Conservation (phyloP, 2,329 filamentous ascomycete genomes). For the Clarireedia homoeocarpa region DNA sequence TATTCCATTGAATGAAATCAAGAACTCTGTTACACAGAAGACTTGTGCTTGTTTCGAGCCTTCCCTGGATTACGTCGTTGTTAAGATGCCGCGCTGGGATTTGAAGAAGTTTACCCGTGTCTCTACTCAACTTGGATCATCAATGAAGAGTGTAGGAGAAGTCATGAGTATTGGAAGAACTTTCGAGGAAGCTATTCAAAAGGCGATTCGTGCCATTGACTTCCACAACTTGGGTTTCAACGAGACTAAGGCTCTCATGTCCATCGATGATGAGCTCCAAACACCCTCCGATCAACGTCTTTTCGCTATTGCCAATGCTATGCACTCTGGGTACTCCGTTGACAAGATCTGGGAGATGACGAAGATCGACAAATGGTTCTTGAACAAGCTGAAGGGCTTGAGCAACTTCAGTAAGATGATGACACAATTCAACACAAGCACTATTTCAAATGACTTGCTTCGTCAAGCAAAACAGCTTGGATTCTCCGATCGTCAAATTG, state of each 20-base stretch:
- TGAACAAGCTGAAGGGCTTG: slow-evolving; percentile 97
- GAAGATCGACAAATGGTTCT: slow-evolving; percentile 99
- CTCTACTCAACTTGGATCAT: slow-evolving; percentile 91
- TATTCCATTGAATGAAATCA: slow-evolving; percentile 88
- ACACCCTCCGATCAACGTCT: slow-evolving; percentile 96
- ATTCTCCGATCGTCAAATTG: slow-evolving; percentile 95
- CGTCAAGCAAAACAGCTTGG: slow-evolving; percentile 93
- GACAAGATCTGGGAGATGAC: slow-evolving; percentile 87
- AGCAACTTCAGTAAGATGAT: slow-evolving; percentile 83
- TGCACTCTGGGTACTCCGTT: slow-evolving; percentile 95
- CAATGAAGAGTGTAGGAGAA: slow-evolving; percentile 98
- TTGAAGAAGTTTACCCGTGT: slow-evolving; percentile 98
- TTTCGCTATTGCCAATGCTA: slow-evolving; percentile 94
- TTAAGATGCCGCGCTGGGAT: slow-evolving; percentile 98
- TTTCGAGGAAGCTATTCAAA: slow-evolving; percentile 99
- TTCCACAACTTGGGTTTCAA: slow-evolving; percentile 89
- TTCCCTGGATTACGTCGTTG: slow-evolving; percentile 94
- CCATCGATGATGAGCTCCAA: slow-evolving; percentile 74
- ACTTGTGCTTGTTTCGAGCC: slow-evolving; percentile 99
- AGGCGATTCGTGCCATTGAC: slow-evolving; percentile 95
- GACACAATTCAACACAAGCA: slow-evolving; percentile 69
- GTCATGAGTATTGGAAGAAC: slow-evolving; percentile 99
- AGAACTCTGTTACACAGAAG: slow-evolving; percentile 96
- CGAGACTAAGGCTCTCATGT: slow-evolving; percentile 91
- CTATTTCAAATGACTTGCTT: slow-evolving; percentile 77